Percentiles rank a stretch among this genome's conserved stretches.
These are phyloP conservation scores for Xylaria telfairii DNA, from an alignment of 495 filamentous ascomycete genomes.

Conservation along the genomic window DNA sequence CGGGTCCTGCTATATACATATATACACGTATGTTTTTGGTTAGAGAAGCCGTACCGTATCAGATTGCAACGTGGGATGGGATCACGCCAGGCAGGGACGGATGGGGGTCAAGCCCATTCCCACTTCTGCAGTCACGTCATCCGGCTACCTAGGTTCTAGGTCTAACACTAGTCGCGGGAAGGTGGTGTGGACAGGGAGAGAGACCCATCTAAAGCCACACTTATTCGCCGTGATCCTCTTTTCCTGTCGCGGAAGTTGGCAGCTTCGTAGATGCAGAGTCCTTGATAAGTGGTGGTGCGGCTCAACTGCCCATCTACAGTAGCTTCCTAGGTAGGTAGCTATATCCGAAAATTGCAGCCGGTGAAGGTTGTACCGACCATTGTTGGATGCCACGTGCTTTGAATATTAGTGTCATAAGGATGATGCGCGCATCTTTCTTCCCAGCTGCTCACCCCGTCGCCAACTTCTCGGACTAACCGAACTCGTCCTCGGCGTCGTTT, in stretches of 20 bases:
- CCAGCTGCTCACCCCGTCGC: not conserved
- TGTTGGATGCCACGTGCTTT: not conserved
- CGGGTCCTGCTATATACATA: not conserved
- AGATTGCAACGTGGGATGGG: not conserved
- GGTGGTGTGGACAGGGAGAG: not conserved
- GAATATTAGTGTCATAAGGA: not conserved
- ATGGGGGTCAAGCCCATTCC: too few relatives aligned
- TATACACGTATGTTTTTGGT: not conserved
- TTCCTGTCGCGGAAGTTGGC: not conserved
- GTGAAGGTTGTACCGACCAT: not conserved
- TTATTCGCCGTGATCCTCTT: not conserved
- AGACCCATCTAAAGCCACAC: not conserved
- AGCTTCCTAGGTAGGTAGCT: not conserved
- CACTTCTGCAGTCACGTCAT: too few relatives aligned
- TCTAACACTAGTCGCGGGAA: not conserved
- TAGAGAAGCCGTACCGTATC: not conserved
- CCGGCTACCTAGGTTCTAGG: not conserved
- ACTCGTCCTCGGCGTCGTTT: not conserved
- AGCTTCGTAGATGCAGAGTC: not conserved
- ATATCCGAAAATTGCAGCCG: slow-evolving; percentile 3
- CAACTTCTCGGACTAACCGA: not conserved
- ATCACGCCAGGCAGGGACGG: too few relatives aligned
- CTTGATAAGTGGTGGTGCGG: not conserved
- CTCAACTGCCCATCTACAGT: not conserved
- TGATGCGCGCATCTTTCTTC: not conserved